Conservation (phyloP, 176 grass and related monocot species). For the Avena sativa region DNA sequence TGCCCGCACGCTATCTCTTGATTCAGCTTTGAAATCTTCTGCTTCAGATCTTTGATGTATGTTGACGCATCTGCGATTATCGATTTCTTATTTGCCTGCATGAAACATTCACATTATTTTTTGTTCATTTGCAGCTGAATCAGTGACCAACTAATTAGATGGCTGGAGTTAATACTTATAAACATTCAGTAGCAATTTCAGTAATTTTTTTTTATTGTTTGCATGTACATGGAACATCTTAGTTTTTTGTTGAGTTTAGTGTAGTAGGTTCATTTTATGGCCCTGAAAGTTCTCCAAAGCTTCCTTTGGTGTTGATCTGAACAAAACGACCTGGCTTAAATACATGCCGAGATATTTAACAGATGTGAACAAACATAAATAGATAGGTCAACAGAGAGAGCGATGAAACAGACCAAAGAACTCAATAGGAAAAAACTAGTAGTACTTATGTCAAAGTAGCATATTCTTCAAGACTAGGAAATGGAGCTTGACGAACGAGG, state of each 20-base stretch:
- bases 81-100: conserved; percentile 62
- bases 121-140: background rate
- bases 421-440: background rate
- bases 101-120: background rate
- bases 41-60: conserved; percentile 80
- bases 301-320: background rate
- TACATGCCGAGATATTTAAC: background rate
- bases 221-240: background rate
- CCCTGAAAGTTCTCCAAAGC: background rate
- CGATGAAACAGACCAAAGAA: background rate
- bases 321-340: background rate
- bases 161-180: background rate
- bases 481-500: background rate
- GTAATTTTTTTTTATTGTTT: background rate
- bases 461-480: background rate
- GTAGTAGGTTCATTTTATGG: too few species aligned
- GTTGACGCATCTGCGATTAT: conserved; percentile 76
- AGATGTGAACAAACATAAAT: background rate
- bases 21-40: conserved; percentile 70
- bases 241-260: background rate
- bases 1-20: conserved; percentile 51
- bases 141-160: background rate
- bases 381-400: background rate
- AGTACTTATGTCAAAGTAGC: background rate
- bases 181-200: background rate